phyloP scores from a whole-genome alignment of 257 asterid genomes.

The Apocynum venetum region DNA sequence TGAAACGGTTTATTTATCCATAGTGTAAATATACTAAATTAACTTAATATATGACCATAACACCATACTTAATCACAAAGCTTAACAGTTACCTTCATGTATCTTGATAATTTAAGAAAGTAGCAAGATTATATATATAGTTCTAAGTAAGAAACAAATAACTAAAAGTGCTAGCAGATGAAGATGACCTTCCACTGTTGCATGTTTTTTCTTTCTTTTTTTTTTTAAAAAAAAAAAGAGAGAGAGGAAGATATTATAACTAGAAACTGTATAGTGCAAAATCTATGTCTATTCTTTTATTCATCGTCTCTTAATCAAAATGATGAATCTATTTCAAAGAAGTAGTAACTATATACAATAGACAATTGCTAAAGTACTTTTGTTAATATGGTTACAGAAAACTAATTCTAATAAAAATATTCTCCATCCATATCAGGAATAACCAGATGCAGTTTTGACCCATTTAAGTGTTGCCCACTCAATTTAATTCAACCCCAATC shows the following conservation, averaged over 20 bases:
- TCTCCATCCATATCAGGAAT: background rate
- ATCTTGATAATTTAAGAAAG: background rate
- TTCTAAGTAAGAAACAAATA: no score
- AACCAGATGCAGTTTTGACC: background rate
- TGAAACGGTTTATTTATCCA: background rate
- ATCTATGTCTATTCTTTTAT: background rate
- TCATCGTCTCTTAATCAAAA: background rate
- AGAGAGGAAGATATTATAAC: background rate
- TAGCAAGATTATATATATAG: no score
- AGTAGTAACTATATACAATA: background rate
- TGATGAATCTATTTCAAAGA: background rate
- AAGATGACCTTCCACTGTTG: background rate
- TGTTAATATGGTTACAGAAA: background rate
- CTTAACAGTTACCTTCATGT: background rate
- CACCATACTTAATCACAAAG: background rate
- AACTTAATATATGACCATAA: background rate
- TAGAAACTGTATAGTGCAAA: background rate
- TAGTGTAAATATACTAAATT: background rate
- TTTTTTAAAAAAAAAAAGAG: background rate
- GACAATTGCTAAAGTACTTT: background rate
- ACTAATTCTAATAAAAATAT: background rate
- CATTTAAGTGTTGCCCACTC: background rate
- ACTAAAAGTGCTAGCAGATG: no score
- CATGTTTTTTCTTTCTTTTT: background rate
- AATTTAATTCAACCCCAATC: background rate